Evolutionary conservation across 345 rosid species (phyloP).

Genomic region (Lepidium sativum): DNA sequence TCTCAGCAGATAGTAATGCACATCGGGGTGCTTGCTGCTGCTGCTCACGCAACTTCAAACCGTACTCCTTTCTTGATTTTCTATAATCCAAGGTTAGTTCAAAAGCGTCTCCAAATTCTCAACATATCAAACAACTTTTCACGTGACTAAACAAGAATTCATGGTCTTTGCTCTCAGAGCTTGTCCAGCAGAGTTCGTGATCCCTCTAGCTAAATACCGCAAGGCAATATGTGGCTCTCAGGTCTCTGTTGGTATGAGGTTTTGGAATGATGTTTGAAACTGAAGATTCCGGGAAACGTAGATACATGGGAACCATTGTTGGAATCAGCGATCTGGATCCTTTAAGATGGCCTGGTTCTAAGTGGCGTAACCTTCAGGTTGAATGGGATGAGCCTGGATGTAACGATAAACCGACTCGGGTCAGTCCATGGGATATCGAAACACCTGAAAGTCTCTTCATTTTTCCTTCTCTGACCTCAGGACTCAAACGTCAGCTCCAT

Average conservation of each 20-base stretch:
- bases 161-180: conserved; percentile 42
- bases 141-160: background rate
- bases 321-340: conserved; percentile 86
- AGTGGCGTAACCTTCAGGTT: conserved; percentile 99
- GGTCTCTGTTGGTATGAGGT: conserved; percentile 91
- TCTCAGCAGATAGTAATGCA: conserved; percentile 98
- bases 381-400: conserved; percentile 99
- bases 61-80: conserved; percentile 81
- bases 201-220: conserved; percentile 68
- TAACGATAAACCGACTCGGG: conserved; percentile 79
- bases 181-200: conserved; percentile 93
- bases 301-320: conserved; percentile 96
- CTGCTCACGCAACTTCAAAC: conserved; percentile 91
- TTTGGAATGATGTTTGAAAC: conserved; percentile 99
- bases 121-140: background rate
- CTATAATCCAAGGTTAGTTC: conserved; percentile 84
- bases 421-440: conserved; percentile 96
- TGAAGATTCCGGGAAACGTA: conserved; percentile 92
- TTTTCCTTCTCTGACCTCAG: conserved; percentile 88
- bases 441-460: conserved; percentile 98
- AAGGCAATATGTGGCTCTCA: conserved; percentile 84
- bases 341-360: conserved; percentile 93
- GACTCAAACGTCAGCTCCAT: conserved; percentile 72
- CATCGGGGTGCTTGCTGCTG: conserved; percentile 99
- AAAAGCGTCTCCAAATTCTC: background rate